These are phyloP conservation scores for Tetrapisispora namnaoensis DNA, from an alignment of 805 yeast species.

Conservation along the genomic window DNA sequence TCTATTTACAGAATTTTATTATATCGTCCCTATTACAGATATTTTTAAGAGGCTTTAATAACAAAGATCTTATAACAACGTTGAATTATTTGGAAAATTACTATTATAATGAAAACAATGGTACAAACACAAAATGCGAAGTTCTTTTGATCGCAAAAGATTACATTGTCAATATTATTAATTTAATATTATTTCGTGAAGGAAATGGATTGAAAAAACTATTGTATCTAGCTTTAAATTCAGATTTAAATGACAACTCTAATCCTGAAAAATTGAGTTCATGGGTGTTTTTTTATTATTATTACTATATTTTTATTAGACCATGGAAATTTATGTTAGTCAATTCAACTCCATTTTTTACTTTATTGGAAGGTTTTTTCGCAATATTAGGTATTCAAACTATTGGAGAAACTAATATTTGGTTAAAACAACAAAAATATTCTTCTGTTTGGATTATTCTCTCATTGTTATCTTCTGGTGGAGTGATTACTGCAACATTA, in stretches of 20 bases:
- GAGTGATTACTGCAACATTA: slow-evolving; percentile 62
- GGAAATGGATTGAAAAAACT: not conserved
- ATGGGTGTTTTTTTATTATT: slow-evolving; percentile 21
- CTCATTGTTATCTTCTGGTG: slow-evolving; percentile 61
- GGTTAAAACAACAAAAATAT: slow-evolving; percentile 42
- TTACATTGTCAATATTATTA: not conserved
- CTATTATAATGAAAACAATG: not conserved
- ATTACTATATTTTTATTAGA: slow-evolving; percentile 35
- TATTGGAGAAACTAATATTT: slow-evolving; percentile 69
- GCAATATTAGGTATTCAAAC: slow-evolving; percentile 87
- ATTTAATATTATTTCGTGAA: not conserved
- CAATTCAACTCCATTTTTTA: slow-evolving; percentile 82
- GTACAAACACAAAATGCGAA: not conserved
- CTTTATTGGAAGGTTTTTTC: slow-evolving; percentile 88
- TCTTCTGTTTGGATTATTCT: slow-evolving; percentile 76
- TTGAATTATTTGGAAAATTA: not conserved
- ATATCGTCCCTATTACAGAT: slow-evolving; percentile 74
- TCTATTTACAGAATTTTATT: slow-evolving; percentile 71
- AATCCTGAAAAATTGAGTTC: not conserved
- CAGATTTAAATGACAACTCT: not conserved
- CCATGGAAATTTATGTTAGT: slow-evolving; percentile 66
- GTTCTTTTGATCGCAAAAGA: not conserved
- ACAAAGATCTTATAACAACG: slow-evolving; percentile 15
- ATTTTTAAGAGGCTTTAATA: slow-evolving; percentile 46
- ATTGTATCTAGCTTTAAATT: not conserved